A percentile compares a stretch with the other conserved stretches of the same genome.
phyloP scores from a whole-genome alignment of 108 stramenopile species.

The Conticribra guillardii region DNA sequence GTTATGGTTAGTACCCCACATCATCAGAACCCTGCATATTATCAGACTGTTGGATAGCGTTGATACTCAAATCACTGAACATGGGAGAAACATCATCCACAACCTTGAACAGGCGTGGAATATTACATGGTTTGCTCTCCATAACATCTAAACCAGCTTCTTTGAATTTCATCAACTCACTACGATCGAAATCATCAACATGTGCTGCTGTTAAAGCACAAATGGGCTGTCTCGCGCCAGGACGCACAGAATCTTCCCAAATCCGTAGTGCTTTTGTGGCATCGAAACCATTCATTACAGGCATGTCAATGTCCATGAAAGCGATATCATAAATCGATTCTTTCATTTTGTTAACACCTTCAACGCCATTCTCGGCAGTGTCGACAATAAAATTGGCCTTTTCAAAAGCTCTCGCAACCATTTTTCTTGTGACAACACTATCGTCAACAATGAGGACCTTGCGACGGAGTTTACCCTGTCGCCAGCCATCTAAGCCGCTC shows the following conservation, averaged over 20 bases:
- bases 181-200: constrained; percentile 86
- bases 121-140: constrained; percentile 91
- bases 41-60: constrained; percentile 47
- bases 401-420: constrained; percentile 86
- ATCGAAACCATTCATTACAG: constrained; percentile 94
- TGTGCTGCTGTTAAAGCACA: constrained; percentile 89
- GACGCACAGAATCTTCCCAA: constrained; percentile 86
- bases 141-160: constrained; percentile 91
- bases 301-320: constrained; percentile 98
- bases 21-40: background rate
- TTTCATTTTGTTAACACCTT: constrained; percentile 89
- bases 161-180: constrained; percentile 89
- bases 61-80: constrained; percentile 90
- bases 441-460: constrained; percentile 92
- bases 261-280: constrained; percentile 82
- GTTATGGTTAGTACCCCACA: background rate
- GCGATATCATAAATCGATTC: constrained; percentile 89
- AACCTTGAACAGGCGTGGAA: constrained; percentile 89
- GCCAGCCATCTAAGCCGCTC: constrained; percentile 88
- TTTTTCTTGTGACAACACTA: constrained; percentile 78
- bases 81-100: constrained; percentile 92
- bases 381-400: constrained; percentile 90
- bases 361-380: constrained; percentile 86
- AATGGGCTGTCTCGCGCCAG: constrained; percentile 88
- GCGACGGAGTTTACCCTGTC: constrained; percentile 81